Evolutionary conservation across 2,329 filamentous ascomycete species (phyloP).

Genomic region (Tolypocladium endophyticum): DNA sequence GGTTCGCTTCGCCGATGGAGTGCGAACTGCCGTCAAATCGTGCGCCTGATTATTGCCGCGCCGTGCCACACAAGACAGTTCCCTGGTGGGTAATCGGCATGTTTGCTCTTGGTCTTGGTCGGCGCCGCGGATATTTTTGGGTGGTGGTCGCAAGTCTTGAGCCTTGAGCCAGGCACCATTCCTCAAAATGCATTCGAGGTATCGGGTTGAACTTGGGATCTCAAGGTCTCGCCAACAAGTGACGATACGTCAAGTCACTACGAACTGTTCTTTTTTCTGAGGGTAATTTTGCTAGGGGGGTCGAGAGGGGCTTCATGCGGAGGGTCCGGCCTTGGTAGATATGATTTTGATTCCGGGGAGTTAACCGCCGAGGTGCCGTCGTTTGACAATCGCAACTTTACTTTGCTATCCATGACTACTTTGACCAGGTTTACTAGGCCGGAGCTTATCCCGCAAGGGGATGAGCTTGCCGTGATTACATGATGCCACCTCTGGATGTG

Average conservation of each 20-base stretch:
- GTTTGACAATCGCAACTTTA: not conserved
- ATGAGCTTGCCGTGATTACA: not conserved
- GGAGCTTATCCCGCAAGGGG: not conserved
- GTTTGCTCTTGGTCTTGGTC: not conserved
- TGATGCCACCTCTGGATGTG: not conserved
- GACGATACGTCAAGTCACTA: constrained; percentile 20
- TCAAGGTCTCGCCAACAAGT: constrained; percentile 18
- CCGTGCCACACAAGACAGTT: not conserved
- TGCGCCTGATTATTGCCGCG: constrained; percentile 22
- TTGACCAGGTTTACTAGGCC: not conserved
- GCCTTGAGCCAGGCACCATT: not conserved
- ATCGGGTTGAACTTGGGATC: not conserved
- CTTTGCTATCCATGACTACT: not conserved
- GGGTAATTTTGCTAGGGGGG: not conserved
- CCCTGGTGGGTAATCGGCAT: not conserved
- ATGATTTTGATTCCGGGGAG: constrained; percentile 11
- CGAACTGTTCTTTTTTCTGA: constrained; percentile 13
- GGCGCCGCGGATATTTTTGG: not conserved
- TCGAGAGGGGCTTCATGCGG: not conserved
- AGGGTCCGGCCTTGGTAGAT: constrained; percentile 11
- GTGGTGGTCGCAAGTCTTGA: not conserved
- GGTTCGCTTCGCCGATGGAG: constrained; percentile 31
- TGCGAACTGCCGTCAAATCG: constrained; percentile 24
- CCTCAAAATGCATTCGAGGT: constrained; percentile 1
- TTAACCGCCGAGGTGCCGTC: not conserved